Evolutionary conservation across 1,284 basidiomycete genomes (phyloP).

Genomic region (Sanghuangporus baumii): DNA sequence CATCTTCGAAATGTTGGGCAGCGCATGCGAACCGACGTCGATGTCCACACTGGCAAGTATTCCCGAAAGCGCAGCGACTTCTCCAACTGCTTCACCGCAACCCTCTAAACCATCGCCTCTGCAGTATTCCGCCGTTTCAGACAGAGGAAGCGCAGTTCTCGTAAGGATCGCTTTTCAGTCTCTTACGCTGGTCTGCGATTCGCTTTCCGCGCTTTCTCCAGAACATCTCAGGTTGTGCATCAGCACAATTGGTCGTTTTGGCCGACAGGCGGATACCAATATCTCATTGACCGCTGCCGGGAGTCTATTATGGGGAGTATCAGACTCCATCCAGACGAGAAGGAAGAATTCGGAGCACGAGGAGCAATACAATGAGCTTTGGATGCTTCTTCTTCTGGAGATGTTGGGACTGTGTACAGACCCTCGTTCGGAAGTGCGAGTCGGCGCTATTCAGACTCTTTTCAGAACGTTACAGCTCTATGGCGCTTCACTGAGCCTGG

Average conservation of each 20-base stretch:
- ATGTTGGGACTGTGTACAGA: constrained; percentile 83
- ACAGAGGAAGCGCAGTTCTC: constrained; percentile 59
- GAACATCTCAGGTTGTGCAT: constrained; percentile 86
- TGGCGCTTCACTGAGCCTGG: constrained; percentile 71
- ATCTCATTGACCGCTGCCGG: constrained; percentile 92
- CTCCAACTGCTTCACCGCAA: constrained; percentile 32
- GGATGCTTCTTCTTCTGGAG: constrained; percentile 88
- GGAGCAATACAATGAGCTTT: constrained; percentile 73
- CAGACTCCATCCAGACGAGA: constrained; percentile 83
- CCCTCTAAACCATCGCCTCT: constrained; percentile 44
- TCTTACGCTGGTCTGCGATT: constrained; percentile 91
- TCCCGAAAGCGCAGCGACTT: constrained; percentile 37
- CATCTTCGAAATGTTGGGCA: constrained; percentile 86
- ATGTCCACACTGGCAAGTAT: constrained; percentile 34
- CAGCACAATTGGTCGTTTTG: constrained; percentile 84
- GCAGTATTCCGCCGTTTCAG: constrained; percentile 41
- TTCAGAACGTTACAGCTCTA: constrained; percentile 94
- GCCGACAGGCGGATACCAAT: constrained; percentile 89
- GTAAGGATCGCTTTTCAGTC: constrained; percentile 93
- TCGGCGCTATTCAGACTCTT: constrained; percentile 91
- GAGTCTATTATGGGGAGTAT: constrained; percentile 87
- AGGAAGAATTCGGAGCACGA: constrained; percentile 59
- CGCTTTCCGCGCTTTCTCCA: constrained; percentile 75
- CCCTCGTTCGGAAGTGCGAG: constrained; percentile 79
- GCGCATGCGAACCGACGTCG: constrained; percentile 61